Evolutionary conservation across 306 rosid genomes (phyloP), one percentile per base, ranked within the genome.

Genomic region (Malus orientalis): DNA sequence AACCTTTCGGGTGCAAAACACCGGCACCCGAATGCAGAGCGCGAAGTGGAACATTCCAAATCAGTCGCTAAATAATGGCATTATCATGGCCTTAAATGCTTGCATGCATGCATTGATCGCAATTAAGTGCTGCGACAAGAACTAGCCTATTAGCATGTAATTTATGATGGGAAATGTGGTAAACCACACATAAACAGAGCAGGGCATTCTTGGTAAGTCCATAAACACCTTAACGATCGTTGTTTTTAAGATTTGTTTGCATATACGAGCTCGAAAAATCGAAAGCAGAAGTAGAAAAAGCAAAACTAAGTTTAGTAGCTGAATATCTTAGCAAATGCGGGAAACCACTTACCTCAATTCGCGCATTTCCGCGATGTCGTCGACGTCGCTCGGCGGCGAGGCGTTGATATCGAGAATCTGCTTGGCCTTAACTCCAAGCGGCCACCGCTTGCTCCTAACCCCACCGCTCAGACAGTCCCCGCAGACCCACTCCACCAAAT

Each of bases 371-470:
- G 70, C 82, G 4, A 77, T 25, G 1, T 80, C 89, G 20, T 95
- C 90, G 23, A 65, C 81, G 51, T 87, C 99, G 44, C 98, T 96
- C 5, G 99, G 99, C 11, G 99, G 99, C 75, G 99, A 90, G 59
- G 99, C 90, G 64, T 96, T 96, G 49, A 96, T 96, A 62, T 96
- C 99, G 42, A 96, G 84, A 68, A 96, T 89, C 82, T 84, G 92
- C 81, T 89, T 92, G 14, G 96, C 89, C 93, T 92, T 90, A 9
- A 88, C 91, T 3, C 99, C 99, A 22, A 96, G 84, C 40, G 97
- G 99, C 98, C 99, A 96, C 16, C 93, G 89, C 80, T 91, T 96
- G 81, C 98, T 93, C 91, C 77, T 91, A 33, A 84, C 93, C 4
- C 98, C 96, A 5, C 80, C 65, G 58, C 80, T 51, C 2, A 70